Evolutionary conservation across 768 basidiomycete species (phyloP), one percentile per base, ranked within the genome.

Genomic region (Clitopilus hobsonii): DNA sequence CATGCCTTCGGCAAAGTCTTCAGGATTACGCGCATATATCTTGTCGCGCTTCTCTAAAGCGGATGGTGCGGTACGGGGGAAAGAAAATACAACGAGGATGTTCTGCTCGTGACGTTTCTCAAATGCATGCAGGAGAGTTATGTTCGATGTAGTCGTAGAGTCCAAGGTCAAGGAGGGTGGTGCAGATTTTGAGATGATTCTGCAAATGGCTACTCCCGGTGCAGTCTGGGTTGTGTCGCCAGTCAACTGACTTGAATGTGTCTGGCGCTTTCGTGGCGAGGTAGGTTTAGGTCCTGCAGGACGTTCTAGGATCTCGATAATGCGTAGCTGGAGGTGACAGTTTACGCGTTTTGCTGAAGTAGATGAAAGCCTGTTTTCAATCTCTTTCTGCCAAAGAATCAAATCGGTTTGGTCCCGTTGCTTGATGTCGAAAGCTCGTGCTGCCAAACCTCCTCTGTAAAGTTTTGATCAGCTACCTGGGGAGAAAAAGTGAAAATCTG

Each of bases 401-500:
- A 80, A 71, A 27, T 75, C 71, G 4, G 80, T 83, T 25, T 72
- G 72, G 4, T 70, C 63, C 23, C 73, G 75, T 20, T 76, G 69
- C 38, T 77, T 75, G 26, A 74, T 62, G 10, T 73, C 69, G 3
- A 74, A 72, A 1, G 80, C 75, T 6, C 74, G 76, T 27, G 79
- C 78, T 0, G 84, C 84, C 2, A 85, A 60, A 1, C 85, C 84
- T 30, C 78, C 78, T n/a, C 85, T 86, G 53, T n/a, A 52, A 6
- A 45, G 29, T 11, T 4, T 2, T 28, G 3, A 41, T 5, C 27
- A 52, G 52, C 28, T 22, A 27, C 24, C 49, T 54, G 41, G 56
- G 23, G 14, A 6, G 10, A 47, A n/a, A 29, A 11, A 32, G 30
- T 28, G 47, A 25, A 45, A 26, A 29, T 22, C 49, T 18, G 55